These are phyloP conservation scores for Haberlea rhodopensis DNA, from an alignment of 257 asterid species.

Conservation along the genomic window DNA sequence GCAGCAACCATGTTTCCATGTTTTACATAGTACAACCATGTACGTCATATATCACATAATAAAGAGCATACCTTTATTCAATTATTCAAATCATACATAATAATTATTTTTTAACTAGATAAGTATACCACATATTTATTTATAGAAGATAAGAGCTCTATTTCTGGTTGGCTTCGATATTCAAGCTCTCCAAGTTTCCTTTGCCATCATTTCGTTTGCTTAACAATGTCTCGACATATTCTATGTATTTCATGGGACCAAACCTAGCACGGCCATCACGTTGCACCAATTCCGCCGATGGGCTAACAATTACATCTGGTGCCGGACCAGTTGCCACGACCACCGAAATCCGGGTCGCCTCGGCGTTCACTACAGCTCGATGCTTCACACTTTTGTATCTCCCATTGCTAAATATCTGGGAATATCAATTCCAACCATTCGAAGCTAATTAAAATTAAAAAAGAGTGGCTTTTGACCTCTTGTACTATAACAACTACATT, in stretches of 20 bases:
- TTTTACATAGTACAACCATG: too few species aligned
- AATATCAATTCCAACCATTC: too few species aligned
- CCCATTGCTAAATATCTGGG: constrained; percentile 42
- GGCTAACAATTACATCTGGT: constrained; percentile 36
- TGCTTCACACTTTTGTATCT: constrained; percentile 41
- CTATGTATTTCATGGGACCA: constrained; percentile 42
- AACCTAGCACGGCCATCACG: constrained; percentile 28
- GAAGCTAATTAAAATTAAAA: too few species aligned
- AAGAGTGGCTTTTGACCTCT: too few species aligned
- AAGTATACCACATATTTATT: too few species aligned
- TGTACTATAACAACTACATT: too few species aligned
- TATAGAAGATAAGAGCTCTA: too few species aligned
- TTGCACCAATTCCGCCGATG: constrained; percentile 29
- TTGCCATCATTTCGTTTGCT: constrained; percentile 40
- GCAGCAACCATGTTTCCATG: too few species aligned
- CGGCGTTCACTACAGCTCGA: constrained; percentile 36
- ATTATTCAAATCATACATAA: too few species aligned
- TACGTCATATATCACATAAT: too few species aligned
- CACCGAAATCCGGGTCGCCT: constrained; percentile 37
- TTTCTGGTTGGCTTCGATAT: constrained; percentile 1
- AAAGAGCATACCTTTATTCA: too few species aligned
- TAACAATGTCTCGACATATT: constrained; percentile 42
- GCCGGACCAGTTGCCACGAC: constrained; percentile 49
- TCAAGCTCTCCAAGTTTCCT: constrained; percentile 36
- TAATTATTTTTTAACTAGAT: too few species aligned